A percentile compares a stretch with the other conserved stretches of the same genome.
Conservation (phyloP, 2,329 filamentous ascomycete species). For the Coniochaeta sp. region DNA sequence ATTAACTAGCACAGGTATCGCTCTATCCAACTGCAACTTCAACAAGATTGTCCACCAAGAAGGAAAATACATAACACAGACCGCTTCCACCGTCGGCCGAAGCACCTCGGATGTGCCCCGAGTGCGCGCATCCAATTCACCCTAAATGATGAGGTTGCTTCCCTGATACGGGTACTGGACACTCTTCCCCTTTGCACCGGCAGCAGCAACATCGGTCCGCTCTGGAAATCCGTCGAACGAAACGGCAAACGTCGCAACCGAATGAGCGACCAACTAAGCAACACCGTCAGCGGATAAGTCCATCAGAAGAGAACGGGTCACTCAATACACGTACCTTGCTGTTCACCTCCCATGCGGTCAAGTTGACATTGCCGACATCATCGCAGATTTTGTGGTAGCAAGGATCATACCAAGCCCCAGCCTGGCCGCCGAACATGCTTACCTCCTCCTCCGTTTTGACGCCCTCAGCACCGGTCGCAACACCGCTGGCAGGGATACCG, state of each 20-base stretch:
- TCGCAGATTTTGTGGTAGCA: slow-evolving; percentile 60
- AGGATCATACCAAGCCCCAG: slow-evolving; percentile 51
- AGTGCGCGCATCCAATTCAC: not conserved
- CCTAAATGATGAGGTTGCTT: slow-evolving; percentile 8
- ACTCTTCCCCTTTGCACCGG: slow-evolving; percentile 8
- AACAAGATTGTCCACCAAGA: no score
- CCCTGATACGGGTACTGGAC: slow-evolving; percentile 11
- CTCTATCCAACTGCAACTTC: no score
- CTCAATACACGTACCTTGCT: slow-evolving; percentile 39
- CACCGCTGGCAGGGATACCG: slow-evolving; percentile 67
- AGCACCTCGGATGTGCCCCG: no score
- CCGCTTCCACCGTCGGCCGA: no score
- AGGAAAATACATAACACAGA: no score
- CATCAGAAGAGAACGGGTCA: not conserved
- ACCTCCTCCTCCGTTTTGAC: slow-evolving; percentile 64
- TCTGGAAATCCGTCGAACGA: slow-evolving; percentile 13
- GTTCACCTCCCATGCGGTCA: slow-evolving; percentile 54
- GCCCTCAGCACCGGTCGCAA: slow-evolving; percentile 72
- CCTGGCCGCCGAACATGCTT: slow-evolving; percentile 62
- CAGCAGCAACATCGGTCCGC: slow-evolving; percentile 4
- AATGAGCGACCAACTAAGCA: slow-evolving; percentile 10
- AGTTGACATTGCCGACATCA: slow-evolving; percentile 48
- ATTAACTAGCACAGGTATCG: no score
- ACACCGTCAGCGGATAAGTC: not conserved
- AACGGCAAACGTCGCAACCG: slow-evolving; percentile 11